Evolutionary conservation across 345 rosid genomes (phyloP).

Genomic region (Linum usitatissimum): DNA sequence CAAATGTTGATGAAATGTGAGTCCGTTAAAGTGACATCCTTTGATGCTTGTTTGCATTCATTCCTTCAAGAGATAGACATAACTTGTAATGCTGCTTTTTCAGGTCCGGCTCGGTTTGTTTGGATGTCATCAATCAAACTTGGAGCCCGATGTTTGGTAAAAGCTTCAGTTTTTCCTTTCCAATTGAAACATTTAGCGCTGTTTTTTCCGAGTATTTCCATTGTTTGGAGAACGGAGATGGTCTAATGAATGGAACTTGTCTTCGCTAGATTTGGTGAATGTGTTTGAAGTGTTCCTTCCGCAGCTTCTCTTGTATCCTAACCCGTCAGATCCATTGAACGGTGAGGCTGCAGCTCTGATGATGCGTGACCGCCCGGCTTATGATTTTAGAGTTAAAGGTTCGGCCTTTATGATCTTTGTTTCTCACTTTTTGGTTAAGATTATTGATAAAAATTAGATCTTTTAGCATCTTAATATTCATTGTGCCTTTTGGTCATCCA

Average conservation of each 20-base stretch:
- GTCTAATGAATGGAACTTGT: not conserved
- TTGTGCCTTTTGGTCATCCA: too few relatives aligned
- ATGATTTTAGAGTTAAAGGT: slow-evolving; percentile 2
- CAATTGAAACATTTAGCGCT: not conserved
- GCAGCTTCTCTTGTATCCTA: slow-evolving; percentile 4
- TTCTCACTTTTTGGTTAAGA: too few relatives aligned
- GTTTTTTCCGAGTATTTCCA: not conserved
- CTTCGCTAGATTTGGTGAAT: slow-evolving; percentile 4
- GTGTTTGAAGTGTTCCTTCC: slow-evolving; percentile 5
- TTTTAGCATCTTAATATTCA: too few relatives aligned
- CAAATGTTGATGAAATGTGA: slow-evolving; percentile 7
- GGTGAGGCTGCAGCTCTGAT: slow-evolving; percentile 4
- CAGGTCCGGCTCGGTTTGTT: slow-evolving; percentile 1
- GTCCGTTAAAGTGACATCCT: not conserved
- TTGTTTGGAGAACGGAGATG: not conserved
- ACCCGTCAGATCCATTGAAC: slow-evolving; percentile 3
- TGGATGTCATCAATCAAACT: slow-evolving; percentile 5
- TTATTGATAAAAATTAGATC: too few relatives aligned
- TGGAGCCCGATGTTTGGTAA: slow-evolving; percentile 7
- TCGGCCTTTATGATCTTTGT: not conserved
- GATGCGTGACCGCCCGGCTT: slow-evolving; percentile 2
- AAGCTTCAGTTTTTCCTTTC: not conserved
- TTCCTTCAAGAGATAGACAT: not conserved
- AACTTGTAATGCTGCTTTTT: not conserved
- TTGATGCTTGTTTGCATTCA: not conserved